phyloP scores from a whole-genome alignment of 2,329 filamentous ascomycete species.

The Paecilomyces sp. region DNA sequence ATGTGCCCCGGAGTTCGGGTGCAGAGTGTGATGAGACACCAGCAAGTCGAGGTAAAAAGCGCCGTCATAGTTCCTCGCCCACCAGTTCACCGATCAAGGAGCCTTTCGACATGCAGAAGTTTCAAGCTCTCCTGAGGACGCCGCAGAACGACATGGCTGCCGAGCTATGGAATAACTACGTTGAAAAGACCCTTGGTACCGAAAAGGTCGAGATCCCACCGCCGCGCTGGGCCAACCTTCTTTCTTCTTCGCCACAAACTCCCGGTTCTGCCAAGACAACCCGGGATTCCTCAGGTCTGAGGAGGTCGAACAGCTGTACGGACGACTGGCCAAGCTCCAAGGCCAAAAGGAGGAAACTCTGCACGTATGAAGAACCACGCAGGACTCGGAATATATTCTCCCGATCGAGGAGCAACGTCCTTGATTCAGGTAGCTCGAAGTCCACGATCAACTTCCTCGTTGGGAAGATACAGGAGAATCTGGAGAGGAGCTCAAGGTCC shows the following conservation, averaged over 20 bases:
- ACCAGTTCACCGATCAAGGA: constrained; percentile 56
- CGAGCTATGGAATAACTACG: constrained; percentile 72
- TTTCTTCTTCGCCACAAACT: constrained; percentile 65
- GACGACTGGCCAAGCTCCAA: constrained; percentile 58
- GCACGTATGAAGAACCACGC: constrained; percentile 37
- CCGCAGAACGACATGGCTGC: constrained; percentile 65
- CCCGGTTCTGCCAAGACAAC: constrained; percentile 39
- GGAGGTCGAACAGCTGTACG: constrained; percentile 62
- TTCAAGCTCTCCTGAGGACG: constrained; percentile 55
- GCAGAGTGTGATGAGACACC: constrained; percentile 37
- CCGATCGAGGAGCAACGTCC: constrained; percentile 32
- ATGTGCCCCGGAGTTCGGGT: constrained; percentile 36
- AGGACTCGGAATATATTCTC: constrained; percentile 41
- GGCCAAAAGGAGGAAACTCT: constrained; percentile 56
- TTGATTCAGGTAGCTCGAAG: constrained; percentile 28
- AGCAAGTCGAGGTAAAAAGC: constrained; percentile 49
- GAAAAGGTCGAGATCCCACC: constrained; percentile 43
- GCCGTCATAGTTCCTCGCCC: constrained; percentile 68
- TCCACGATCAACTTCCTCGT: constrained; percentile 53
- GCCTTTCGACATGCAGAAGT: constrained; percentile 51
- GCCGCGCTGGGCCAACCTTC: constrained; percentile 56
- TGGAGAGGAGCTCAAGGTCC: constrained; percentile 25
- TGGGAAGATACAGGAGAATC: constrained; percentile 55
- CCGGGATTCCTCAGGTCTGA: constrained; percentile 44
- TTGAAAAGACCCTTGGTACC: constrained; percentile 44